phyloP scores from a whole-genome alignment of 2,329 filamentous ascomycete species.

The Fusarium algeriense region DNA sequence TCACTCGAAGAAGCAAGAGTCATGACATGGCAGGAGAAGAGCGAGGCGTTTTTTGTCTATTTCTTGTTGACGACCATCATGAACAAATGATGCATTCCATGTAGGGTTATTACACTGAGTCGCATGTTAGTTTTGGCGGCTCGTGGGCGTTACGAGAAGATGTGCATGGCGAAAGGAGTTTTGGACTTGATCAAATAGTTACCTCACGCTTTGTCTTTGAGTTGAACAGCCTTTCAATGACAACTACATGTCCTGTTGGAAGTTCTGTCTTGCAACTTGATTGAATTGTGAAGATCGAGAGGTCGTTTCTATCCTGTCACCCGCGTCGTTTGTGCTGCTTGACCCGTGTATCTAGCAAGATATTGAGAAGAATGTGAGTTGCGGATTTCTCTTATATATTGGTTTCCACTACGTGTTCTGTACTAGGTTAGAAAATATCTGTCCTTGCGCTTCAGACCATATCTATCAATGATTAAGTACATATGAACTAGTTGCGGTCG shows the following conservation, averaged over 20 bases:
- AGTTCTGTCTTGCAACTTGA: neutral
- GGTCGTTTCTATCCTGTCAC: neutral
- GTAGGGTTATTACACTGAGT: slow-evolving; percentile 38
- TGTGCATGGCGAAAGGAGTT: slow-evolving; percentile 42
- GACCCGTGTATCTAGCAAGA: too few relatives aligned
- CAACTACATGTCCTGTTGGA: slow-evolving; percentile 10
- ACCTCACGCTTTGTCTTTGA: slow-evolving; percentile 22
- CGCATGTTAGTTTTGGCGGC: slow-evolving; percentile 35
- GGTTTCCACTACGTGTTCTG: too few relatives aligned
- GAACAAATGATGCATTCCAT: slow-evolving; percentile 46
- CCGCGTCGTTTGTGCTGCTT: too few relatives aligned
- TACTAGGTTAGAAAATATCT: neutral
- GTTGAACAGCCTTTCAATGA: slow-evolving; percentile 26
- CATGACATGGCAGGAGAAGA: slow-evolving; percentile 25
- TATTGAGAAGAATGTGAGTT: too few relatives aligned
- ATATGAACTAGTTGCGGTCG: neutral
- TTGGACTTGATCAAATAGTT: slow-evolving; percentile 9
- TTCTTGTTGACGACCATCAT: slow-evolving; percentile 42
- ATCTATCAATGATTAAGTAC: neutral
- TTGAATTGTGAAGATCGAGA: neutral
- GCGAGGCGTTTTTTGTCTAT: slow-evolving; percentile 44
- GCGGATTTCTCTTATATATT: too few relatives aligned
- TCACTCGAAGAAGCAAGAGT: slow-evolving; percentile 46
- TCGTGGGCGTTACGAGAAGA: slow-evolving; percentile 39
- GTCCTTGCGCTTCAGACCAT: neutral